These are phyloP conservation scores for Cymbidium sinense DNA, from an alignment of 106 monocot genomes.

Conservation along the genomic window DNA sequence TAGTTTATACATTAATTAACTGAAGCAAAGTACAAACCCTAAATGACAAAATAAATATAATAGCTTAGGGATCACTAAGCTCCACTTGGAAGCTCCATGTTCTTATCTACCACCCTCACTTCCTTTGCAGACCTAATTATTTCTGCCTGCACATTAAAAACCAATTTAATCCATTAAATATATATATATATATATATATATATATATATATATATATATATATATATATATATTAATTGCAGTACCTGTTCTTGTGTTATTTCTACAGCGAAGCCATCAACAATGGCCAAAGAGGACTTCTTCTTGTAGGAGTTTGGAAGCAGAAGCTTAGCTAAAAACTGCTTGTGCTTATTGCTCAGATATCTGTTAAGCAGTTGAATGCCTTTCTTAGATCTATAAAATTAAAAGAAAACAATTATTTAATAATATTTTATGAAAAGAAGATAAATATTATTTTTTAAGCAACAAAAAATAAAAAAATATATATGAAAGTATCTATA, in stretches of 20 bases:
- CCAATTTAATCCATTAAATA: too few relatives aligned
- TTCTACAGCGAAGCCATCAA: constrained; percentile 85
- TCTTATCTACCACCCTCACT: constrained; percentile 71
- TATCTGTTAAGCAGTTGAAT: constrained; percentile 43
- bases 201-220: background rate
- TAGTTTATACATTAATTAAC: too few relatives aligned
- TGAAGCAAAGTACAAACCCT: too few relatives aligned
- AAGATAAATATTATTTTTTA: background rate
- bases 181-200: background rate
- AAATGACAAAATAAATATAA: background rate
- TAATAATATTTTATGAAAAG: background rate
- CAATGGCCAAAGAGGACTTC: constrained; percentile 65
- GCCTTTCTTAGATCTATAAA: constrained; percentile 50
- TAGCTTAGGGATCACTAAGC: background rate
- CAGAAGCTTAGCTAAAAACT: constrained; percentile 49
- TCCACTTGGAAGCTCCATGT: constrained; percentile 40
- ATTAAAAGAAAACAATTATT: background rate
- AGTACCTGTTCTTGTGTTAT: constrained; percentile 65
- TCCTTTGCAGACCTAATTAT: constrained; percentile 34
- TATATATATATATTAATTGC: background rate
- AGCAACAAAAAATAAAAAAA: background rate
- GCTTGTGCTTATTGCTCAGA: constrained; percentile 69
- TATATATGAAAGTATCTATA: background rate
- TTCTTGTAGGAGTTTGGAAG: constrained; percentile 60
- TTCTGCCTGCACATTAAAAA: constrained; percentile 15